phyloP scores from a whole-genome alignment of 2,329 filamentous ascomycete genomes.

The Colletotrichum sp. region DNA sequence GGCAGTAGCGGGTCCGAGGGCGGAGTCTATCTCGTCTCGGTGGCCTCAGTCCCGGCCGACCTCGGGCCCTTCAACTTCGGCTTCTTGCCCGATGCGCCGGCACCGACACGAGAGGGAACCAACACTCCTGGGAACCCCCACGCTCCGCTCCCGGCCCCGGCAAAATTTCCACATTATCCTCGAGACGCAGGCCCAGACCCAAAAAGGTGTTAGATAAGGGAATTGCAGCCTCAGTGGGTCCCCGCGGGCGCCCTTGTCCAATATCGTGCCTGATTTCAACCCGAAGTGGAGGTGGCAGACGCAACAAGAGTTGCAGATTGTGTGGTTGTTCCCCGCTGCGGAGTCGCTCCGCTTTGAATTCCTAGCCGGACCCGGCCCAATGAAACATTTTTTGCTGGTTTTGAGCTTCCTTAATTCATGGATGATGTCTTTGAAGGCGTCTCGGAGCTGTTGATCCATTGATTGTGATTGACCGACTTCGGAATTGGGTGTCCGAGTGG shows the following conservation, averaged over 20 bases:
- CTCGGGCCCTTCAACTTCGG: conserved; percentile 6
- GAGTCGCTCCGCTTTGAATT: not conserved
- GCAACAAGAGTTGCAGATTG: conserved; percentile 4
- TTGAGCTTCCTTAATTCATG: not conserved
- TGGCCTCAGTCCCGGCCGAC: conserved; percentile 3
- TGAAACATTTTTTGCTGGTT: not conserved
- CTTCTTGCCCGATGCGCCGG: not conserved
- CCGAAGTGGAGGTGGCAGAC: conserved; percentile 15
- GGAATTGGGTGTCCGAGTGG: conserved; percentile 1
- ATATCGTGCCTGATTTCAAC: conserved; percentile 17
- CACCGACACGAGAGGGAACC: not conserved
- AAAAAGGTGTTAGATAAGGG: not conserved
- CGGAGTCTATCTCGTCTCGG: not conserved
- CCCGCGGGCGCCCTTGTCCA: conserved; percentile 4
- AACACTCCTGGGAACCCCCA: not conserved
- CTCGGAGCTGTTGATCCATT: not conserved
- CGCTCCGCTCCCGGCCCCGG: not conserved
- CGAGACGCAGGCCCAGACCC: not conserved
- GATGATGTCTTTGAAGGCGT: not conserved
- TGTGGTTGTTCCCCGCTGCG: conserved; percentile 10
- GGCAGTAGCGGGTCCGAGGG: conserved; percentile 3
- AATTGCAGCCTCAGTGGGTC: not conserved
- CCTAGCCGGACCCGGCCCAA: not conserved
- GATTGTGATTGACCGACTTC: conserved; percentile 1
- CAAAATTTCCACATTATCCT: not conserved